Percentiles rank a stretch among this genome's conserved stretches.
phyloP scores from a whole-genome alignment of 805 yeast species.

The Cyberlindnera maclurae region DNA sequence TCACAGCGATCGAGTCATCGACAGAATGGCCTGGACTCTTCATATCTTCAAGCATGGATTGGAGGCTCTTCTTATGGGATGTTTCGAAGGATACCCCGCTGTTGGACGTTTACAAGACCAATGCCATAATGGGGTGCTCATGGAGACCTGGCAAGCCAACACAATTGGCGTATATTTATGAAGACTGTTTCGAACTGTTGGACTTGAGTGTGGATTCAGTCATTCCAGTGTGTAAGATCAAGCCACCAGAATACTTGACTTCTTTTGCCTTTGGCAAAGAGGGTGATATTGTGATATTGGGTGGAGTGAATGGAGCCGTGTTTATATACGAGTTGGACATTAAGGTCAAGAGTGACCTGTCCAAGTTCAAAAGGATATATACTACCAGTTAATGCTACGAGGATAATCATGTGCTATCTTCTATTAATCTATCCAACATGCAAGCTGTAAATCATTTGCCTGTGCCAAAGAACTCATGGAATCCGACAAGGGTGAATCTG shows the following conservation, averaged over 20 bases:
- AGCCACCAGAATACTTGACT: constrained; percentile 8
- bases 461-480: constrained; percentile 32
- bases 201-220: constrained; percentile 24
- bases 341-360: constrained; percentile 11
- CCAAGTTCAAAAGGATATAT: constrained; percentile 17
- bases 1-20: constrained; percentile 16
- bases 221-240: constrained; percentile 17
- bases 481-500: constrained; percentile 55
- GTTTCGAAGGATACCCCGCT: constrained; percentile 14
- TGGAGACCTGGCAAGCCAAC: constrained; percentile 23
- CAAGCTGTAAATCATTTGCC: constrained; percentile 14
- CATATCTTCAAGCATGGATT: constrained; percentile 26
- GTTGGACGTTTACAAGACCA: constrained; percentile 19
- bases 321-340: constrained; percentile 13
- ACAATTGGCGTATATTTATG: constrained; percentile 26
- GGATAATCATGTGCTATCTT: not conserved
- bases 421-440: not conserved
- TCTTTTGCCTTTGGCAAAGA: constrained; percentile 12
- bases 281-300: constrained; percentile 14
- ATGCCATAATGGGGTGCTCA: constrained; percentile 21
- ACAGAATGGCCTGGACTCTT: constrained; percentile 18
- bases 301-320: constrained; percentile 12
- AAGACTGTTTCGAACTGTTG: constrained; percentile 25
- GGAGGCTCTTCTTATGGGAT: constrained; percentile 26
- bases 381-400: not conserved